Conservation (phyloP, 2,329 filamentous ascomycete species). For the Penicillium rolfsii region DNA sequence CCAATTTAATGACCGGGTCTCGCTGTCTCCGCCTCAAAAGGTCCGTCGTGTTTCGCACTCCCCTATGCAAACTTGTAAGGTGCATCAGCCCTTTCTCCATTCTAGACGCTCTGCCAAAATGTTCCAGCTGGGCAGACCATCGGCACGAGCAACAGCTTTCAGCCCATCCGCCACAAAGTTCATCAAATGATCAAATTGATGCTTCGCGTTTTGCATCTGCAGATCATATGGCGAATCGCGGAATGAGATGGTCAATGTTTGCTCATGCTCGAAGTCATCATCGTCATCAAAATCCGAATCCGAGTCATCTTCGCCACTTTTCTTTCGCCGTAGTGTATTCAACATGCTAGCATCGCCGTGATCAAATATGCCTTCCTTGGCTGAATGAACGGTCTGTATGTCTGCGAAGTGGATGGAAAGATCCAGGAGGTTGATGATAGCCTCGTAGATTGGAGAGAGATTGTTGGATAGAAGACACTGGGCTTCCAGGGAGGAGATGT, state of each 20-base stretch:
- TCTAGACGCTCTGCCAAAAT: constrained; percentile 80
- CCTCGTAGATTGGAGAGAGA: constrained; percentile 70
- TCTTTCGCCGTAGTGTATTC: constrained; percentile 8
- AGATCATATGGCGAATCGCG: constrained; percentile 53
- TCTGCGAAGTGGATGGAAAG: constrained; percentile 71
- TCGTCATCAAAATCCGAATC: constrained; percentile 30
- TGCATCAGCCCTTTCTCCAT: constrained; percentile 34
- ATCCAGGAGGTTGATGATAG: constrained; percentile 76
- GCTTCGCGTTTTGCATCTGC: constrained; percentile 60
- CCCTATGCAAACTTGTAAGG: no score
- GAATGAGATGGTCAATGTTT: constrained; percentile 46
- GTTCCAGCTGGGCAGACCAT: constrained; percentile 75
- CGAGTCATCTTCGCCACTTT: constrained; percentile 19
- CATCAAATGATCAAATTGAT: constrained; percentile 67
- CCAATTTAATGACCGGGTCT: no score
- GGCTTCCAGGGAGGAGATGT: constrained; percentile 64
- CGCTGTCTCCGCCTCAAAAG: no score
- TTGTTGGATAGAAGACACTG: constrained; percentile 71
- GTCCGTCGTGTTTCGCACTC: no score
- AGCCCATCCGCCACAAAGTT: constrained; percentile 74
- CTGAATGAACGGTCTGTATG: constrained; percentile 50
- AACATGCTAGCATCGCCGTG: constrained; percentile 4
- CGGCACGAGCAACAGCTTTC: constrained; percentile 73
- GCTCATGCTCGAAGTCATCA: constrained; percentile 43
- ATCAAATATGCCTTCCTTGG: constrained; percentile 11